These are phyloP conservation scores for Pythium pyrilobum DNA, from an alignment of 352 stramenopile genomes.

Conservation along the genomic window DNA sequence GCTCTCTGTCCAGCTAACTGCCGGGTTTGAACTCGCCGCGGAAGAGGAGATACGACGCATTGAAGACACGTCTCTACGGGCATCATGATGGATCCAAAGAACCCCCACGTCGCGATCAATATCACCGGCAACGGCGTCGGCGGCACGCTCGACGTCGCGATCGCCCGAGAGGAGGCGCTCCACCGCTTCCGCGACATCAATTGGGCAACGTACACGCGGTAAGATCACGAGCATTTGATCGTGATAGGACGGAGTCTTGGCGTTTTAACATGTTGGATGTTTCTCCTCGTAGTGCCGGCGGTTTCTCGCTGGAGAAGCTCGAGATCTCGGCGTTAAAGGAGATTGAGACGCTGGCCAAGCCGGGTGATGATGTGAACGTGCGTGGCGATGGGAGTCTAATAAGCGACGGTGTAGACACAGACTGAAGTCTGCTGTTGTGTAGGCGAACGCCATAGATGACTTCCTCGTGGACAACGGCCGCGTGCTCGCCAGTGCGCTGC, in stretches of 20 bases:
- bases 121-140: conserved; percentile 34
- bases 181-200: conserved; percentile 88
- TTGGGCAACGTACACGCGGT: conserved; percentile 87
- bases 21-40: background rate
- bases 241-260: no score
- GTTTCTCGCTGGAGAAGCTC: conserved; percentile 81
- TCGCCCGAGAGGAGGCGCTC: conserved; percentile 77
- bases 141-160: conserved; percentile 59
- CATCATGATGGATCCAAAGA: conserved; percentile 46
- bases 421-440: background rate
- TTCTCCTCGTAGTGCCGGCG: conserved; percentile 61
- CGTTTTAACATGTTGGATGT: no score
- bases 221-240: background rate
- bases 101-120: conserved; percentile 60
- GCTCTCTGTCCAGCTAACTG: no score
- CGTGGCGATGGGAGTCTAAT: background rate
- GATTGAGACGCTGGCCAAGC: conserved; percentile 72
- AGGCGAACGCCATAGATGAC: conserved; percentile 69
- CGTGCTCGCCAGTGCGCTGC: conserved; percentile 51
- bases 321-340: conserved; percentile 84
- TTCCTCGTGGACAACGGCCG: conserved; percentile 66
- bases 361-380: conserved; percentile 50
- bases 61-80: no score
- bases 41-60: background rate
- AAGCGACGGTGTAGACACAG: no score